phyloP scores from a whole-genome alignment of 1,284 basidiomycete species.

The Cryptococcus sp. region DNA sequence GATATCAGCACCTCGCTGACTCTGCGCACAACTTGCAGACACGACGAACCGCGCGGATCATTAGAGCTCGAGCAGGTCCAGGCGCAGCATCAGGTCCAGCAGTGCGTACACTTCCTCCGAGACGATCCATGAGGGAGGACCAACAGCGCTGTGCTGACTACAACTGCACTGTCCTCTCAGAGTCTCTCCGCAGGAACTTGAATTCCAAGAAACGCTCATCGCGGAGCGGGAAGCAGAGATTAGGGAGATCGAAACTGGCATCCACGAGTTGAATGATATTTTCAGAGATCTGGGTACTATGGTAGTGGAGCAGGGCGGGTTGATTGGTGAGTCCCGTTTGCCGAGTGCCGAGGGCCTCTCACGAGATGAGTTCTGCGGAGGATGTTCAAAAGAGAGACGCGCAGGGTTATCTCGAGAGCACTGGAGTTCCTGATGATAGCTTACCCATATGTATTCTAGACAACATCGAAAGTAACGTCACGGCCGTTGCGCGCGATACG shows the following conservation, averaged over 20 bases:
- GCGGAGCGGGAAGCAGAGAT: slow-evolving; percentile 95
- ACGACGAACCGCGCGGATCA: slow-evolving; percentile 37
- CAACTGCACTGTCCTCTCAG: slow-evolving; percentile 49
- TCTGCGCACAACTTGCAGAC: slow-evolving; percentile 3
- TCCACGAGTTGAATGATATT: slow-evolving; percentile 95
- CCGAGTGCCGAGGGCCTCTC: no score
- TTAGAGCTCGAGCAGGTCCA: slow-evolving; percentile 49
- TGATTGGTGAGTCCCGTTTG: slow-evolving; percentile 72
- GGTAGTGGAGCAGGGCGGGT: slow-evolving; percentile 89
- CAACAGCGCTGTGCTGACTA: not conserved
- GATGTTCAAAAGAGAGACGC: no score
- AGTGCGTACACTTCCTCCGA: slow-evolving; percentile 18
- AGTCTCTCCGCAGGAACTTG: slow-evolving; percentile 84
- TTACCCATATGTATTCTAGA: slow-evolving; percentile 58
- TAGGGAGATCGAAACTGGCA: slow-evolving; percentile 93
- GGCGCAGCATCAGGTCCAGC: slow-evolving; percentile 39
- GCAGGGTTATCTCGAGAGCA: no score
- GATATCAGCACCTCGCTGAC: slow-evolving; percentile 3
- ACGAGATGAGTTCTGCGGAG: no score
- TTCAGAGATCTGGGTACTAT: slow-evolving; percentile 95
- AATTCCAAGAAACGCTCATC: slow-evolving; percentile 94
- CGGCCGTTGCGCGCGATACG: slow-evolving; percentile 81
- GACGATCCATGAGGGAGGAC: not conserved
- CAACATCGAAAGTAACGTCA: slow-evolving; percentile 95
- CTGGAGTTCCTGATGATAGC: not conserved